These are phyloP conservation scores for Fusarium sp. DNA, from an alignment of 2,329 filamentous ascomycete genomes.

Conservation along the genomic window DNA sequence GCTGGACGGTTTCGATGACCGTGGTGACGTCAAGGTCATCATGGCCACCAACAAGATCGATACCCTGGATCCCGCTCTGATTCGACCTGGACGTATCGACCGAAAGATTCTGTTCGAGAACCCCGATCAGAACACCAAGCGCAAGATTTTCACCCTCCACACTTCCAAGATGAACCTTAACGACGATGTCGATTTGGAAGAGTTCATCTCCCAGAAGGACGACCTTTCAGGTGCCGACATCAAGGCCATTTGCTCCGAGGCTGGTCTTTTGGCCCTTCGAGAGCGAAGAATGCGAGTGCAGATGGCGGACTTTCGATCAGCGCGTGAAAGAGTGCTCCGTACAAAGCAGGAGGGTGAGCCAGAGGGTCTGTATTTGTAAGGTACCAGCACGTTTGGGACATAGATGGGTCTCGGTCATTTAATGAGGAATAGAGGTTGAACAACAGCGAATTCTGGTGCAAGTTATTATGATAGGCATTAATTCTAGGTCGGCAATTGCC, in stretches of 20 bases:
- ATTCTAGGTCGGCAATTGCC: conserved; percentile 5
- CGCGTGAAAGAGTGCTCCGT: conserved; percentile 93
- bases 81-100: conserved; percentile 97
- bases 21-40: conserved; percentile 98
- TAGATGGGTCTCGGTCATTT: conserved; percentile 38
- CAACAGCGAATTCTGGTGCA: conserved; percentile 4
- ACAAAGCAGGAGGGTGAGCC: conserved; percentile 99
- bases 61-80: conserved; percentile 93
- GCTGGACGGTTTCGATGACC: conserved; percentile 89
- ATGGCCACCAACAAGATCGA: conserved; percentile 99
- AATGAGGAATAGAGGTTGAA: conserved; percentile 41
- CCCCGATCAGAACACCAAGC: conserved; percentile 83
- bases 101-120: conserved; percentile 88
- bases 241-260: conserved; percentile 98
- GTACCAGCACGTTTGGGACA: conserved; percentile 40
- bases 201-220: conserved; percentile 99
- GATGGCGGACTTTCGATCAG: conserved; percentile 96
- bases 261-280: conserved; percentile 90
- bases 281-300: conserved; percentile 98
- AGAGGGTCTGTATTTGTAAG: conserved; percentile 97
- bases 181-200: conserved; percentile 96
- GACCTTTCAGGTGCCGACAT: conserved; percentile 97
- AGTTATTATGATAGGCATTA: conserved; percentile 1
- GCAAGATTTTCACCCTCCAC: conserved; percentile 98
- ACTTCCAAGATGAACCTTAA: conserved; percentile 98